Base-by-base conservation (phyloP, 2,329 filamentous ascomycete species). In the Xylaria polymorpha region DNA sequence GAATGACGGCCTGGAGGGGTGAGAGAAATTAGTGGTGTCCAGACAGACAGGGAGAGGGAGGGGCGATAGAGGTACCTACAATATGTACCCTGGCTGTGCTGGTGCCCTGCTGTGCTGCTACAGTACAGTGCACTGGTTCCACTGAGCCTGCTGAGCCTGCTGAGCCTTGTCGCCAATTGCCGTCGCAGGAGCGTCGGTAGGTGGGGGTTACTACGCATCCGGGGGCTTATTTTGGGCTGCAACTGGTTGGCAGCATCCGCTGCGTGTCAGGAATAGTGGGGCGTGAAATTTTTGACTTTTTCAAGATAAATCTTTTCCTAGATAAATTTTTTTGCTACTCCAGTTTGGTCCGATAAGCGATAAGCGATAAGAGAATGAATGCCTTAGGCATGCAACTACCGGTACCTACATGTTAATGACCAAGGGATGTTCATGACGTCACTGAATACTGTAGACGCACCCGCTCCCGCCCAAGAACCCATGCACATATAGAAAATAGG, bases 281-380 rank as follows among this genome's bases (percentile, higher is more conserved):
- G 69, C 66, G 20, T 65, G 61, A 71, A 71, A 67, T 71, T 71
- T 71, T 64, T 67, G 56, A 69, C 51, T 59, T 69, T 71, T 61
- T 12, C 4, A 14, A 37, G 12, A 46, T 58, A 66, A 68, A 32
- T 43, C 62, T 62, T 64, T 50, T 64, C n/a, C 12, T 22, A 35
- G 18, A 25, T 7, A n/a, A 7, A 37, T 9, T 8, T 37, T 37
- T 37, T 37, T 37, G 35, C 35, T 37, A 12, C 35, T 37, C 35
- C 35, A 37, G 35, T 37, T 9, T 5, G 25, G 1, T 12, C 50
- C 20, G 62, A 69, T 65, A 63, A 66, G 55, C 58, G 70, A 70
- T 71, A 71, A 64, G 60, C 14, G 44, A 63, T 61, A 59, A 58
- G 55, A 18, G 3, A 22, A 32, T 2, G 12, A 15, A 29, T 22